Evolutionary conservation across 1,284 basidiomycete genomes (phyloP), one percentile per base, ranked within the genome.

Genomic region (Coriolopsis trogii): DNA sequence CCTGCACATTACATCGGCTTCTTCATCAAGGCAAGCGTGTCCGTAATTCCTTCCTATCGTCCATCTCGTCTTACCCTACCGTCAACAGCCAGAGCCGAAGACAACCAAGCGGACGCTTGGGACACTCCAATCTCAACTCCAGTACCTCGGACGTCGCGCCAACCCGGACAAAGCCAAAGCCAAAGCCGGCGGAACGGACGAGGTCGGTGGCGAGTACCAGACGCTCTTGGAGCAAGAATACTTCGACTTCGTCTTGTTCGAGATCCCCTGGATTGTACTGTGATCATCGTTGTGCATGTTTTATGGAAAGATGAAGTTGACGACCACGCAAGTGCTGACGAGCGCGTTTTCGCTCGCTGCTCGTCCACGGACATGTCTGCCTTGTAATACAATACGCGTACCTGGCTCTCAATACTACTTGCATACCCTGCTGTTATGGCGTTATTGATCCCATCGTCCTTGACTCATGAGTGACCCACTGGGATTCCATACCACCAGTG

Each of bases 141-240:
- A 81, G 15, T 95, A 96, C 69, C 87, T 98, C 40, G 78, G 81
- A 16, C 81, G 87, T 18, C 81, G 82, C 42, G 81, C 83, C 4
- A 84, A 80, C 60, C 75, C 77, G 64, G 70, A 70, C 58, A 74
- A 70, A 62, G 60, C 55, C 18, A 67, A 67, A 52, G 48, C 56
- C 18, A 75, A 72, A 20, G 70, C 71, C 40, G 67, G 66, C 2
- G 66, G 62, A 25, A 74, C 69, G 16, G 75, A 76, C 28, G 85
- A 87, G 10, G 84, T 93, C 49, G 79, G 81, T 12, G 93, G 93
- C 58, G 95, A 98, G 70, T 98, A 92, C 69, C 90, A 93, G 67
- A 82, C 84, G 21, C 74, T 98, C 34, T 83, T 98, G 79, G 95
- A 98, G 65, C 90, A 95, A 68, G 95, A 98, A 70, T 91, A 91